These are phyloP conservation scores for Agapanthus africanus DNA, from an alignment of 106 monocot genomes.

Conservation along the genomic window DNA sequence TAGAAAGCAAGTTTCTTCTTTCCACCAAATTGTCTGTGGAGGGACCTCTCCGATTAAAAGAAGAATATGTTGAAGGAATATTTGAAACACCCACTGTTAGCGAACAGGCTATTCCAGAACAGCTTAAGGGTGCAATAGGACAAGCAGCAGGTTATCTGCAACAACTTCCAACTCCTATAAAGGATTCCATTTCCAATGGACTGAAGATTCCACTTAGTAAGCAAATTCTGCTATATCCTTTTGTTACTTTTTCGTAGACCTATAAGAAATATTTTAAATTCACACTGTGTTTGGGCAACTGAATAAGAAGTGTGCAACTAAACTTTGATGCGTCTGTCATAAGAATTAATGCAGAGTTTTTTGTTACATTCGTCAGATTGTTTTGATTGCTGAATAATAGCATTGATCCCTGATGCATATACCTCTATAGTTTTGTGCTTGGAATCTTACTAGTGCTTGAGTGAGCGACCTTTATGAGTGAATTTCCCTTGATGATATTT, in stretches of 20 bases:
- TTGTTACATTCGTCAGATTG: too few relatives aligned
- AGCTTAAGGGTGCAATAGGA: constrained; percentile 52
- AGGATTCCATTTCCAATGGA: constrained; percentile 60
- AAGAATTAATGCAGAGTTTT: background rate
- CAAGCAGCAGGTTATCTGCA: constrained; percentile 57
- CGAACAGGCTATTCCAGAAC: constrained; percentile 73
- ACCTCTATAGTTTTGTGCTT: background rate
- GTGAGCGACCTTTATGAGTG: background rate
- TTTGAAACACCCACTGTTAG: constrained; percentile 65
- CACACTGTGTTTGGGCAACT: background rate
- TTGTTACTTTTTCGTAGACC: background rate
- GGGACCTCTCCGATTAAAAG: constrained; percentile 88
- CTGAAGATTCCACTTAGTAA: constrained; percentile 85
- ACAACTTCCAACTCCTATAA: constrained; percentile 77
- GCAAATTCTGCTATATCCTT: constrained; percentile 16
- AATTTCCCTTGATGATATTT: background rate
- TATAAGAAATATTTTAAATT: background rate
- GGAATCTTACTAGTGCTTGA: background rate
- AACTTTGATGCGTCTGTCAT: background rate
- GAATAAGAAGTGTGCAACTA: background rate
- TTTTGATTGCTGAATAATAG: background rate
- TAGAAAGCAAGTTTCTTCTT: constrained; percentile 70
- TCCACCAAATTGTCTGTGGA: constrained; percentile 76
- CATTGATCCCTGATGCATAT: background rate
- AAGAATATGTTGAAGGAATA: constrained; percentile 86